A percentile compares a stretch with the other conserved stretches of the same genome.
Evolutionary conservation across 2,329 filamentous ascomycete genomes (phyloP).

Genomic region (Colletotrichum liaoningense): DNA sequence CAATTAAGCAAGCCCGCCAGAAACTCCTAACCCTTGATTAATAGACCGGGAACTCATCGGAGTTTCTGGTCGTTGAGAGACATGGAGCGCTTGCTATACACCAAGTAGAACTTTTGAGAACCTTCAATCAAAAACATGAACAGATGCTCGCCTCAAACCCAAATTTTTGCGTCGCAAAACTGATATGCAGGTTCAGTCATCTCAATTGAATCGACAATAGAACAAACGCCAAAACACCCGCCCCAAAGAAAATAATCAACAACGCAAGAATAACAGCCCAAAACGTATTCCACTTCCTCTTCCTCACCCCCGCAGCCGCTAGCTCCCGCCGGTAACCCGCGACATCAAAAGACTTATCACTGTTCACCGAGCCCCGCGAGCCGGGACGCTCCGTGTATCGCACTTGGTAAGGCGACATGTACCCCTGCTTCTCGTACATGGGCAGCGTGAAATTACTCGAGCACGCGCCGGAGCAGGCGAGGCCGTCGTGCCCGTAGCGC

Average conservation of each 20-base stretch:
- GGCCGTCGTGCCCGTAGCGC: not conserved
- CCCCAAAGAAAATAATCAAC: not conserved
- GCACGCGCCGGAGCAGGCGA: not conserved
- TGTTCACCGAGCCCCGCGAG: not conserved
- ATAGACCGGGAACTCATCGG: too few species aligned
- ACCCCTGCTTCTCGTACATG: constrained; percentile 1
- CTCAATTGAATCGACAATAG: not conserved
- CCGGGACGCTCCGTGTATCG: not conserved
- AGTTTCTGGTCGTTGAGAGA: too few species aligned
- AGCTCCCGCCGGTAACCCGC: not conserved
- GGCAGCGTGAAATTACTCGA: not conserved
- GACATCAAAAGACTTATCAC: not conserved
- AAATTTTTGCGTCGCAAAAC: too few species aligned
- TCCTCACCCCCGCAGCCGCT: not conserved
- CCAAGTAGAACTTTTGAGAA: too few species aligned
- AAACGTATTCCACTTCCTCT: not conserved
- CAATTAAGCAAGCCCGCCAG: too few species aligned
- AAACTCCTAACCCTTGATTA: too few species aligned
- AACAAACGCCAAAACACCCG: constrained; percentile 8
- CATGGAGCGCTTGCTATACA: too few species aligned
- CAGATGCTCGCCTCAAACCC: too few species aligned
- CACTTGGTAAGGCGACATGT: not conserved
- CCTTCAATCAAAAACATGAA: too few species aligned
- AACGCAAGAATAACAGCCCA: not conserved
- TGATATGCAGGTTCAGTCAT: not conserved